Conservation (phyloP, 495 filamentous ascomycete species). For the Penicillium fimorum region DNA sequence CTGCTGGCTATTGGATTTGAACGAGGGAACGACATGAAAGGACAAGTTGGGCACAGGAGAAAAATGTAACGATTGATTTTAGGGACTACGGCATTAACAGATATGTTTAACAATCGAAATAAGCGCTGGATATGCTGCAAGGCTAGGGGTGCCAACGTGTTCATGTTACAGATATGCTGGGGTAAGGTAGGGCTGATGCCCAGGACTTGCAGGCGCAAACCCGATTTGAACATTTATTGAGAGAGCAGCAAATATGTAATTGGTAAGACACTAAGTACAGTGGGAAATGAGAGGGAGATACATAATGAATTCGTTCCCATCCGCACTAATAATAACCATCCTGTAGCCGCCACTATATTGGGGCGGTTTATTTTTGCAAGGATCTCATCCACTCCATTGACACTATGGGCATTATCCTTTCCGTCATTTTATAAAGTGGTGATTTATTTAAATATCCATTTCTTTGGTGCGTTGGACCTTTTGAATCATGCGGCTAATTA, state of each 20-base stretch:
- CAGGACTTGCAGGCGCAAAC: too few species aligned
- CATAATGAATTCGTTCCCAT: too few species aligned
- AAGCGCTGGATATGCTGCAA: neutral
- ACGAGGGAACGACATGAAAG: neutral
- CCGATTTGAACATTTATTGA: too few species aligned
- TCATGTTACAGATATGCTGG: neutral
- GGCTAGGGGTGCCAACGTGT: neutral
- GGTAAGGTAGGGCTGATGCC: neutral
- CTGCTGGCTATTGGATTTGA: neutral
- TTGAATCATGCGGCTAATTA: too few species aligned
- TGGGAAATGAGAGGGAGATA: too few species aligned
- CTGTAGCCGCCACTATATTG: neutral
- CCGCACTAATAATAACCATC: neutral
- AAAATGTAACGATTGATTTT: too few species aligned
- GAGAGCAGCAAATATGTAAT: too few species aligned
- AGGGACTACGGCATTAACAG: neutral
- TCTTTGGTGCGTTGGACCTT: too few species aligned
- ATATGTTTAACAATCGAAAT: neutral
- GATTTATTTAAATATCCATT: too few species aligned
- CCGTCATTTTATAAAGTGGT: too few species aligned
- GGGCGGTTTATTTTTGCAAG: neutral
- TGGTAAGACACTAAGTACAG: neutral
- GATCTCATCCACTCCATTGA: neutral
- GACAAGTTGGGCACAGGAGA: too few species aligned
- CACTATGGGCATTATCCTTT: neutral